Base-by-base conservation (phyloP, 306 rosid genomes). In the Betula pendula region DNA sequence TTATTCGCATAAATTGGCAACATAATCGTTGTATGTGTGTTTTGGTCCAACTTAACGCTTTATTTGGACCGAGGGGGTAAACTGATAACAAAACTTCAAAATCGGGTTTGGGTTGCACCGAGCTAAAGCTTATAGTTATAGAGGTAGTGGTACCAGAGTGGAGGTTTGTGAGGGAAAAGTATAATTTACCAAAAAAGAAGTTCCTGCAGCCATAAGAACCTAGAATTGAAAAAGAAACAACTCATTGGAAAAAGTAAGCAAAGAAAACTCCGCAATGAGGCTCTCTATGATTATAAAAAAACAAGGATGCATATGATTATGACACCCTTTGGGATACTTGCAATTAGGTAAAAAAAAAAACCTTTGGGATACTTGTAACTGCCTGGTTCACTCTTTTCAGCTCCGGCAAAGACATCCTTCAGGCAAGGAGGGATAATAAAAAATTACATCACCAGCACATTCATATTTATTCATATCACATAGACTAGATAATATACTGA, bases 391-490 rank as follows among this genome's bases (percentile, higher is more conserved):
- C 87, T 86, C 71, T 81, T 85, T 87, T 88, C 40, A 83, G 78
- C 55, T 85, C 85, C 2, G 96, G 92, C 70, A 90, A 82, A 74
- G 98, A 94, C 75, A 75, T 86, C 90, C 96, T 90, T 82, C 86
- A 86, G 72, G 83, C 69, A 82, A 63, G 80, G 76, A 25, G 70
- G 70, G 55, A 31, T 12, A 73, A 60, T 29, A 76, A 44, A 31
- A 71, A 71, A 84, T 79, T 66, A 70, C 49, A 67, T 67, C 72
- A 70, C 75, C 71, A 66, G 72, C 76, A 75, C 77, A 70, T 48
- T 31, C 35, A 70, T 33, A 63, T 77, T 75, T 44, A 75, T 82
- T 73, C 76, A 82, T 25, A 59, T 50, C 33, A 76, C 16, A 27
- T 48, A 78, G 73, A 11, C 71, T 35, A 72, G 43, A n/a, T 15